Percentiles rank a stretch among this genome's conserved stretches.
Evolutionary conservation across 345 rosid species (phyloP).

Genomic region (Gossypium ekmanianum): DNA sequence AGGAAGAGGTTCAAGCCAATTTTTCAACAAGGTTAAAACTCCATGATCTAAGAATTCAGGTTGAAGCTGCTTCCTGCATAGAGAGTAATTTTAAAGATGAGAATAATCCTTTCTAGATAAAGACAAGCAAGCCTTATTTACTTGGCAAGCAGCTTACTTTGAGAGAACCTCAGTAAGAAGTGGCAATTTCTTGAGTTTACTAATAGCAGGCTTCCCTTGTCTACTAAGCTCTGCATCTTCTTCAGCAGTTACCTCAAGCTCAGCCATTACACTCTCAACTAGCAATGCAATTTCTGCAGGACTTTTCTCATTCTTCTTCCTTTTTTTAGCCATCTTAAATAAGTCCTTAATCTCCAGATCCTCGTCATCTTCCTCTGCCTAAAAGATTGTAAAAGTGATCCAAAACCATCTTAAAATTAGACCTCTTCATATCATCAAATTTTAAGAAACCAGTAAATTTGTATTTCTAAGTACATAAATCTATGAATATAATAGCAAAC

Average conservation of each 20-base stretch:
- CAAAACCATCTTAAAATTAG: neutral
- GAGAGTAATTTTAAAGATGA: constrained; percentile 12
- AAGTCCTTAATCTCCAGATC: constrained; percentile 81
- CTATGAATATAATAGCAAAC: neutral
- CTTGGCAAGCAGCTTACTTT: constrained; percentile 52
- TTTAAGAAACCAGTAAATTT: neutral
- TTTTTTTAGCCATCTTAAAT: constrained; percentile 83
- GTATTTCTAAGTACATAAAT: neutral
- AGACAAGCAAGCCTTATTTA: neutral
- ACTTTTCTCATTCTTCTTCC: constrained; percentile 79
- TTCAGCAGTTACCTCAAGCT: constrained; percentile 91
- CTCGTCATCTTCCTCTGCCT: constrained; percentile 94
- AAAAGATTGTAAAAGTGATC: neutral
- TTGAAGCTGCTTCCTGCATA: constrained; percentile 92
- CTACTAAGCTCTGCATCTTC: constrained; percentile 87
- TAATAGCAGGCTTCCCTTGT: constrained; percentile 83
- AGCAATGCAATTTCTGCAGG: constrained; percentile 84
- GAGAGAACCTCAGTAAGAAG: constrained; percentile 90
- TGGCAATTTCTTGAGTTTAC: constrained; percentile 87
- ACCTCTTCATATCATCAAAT: neutral
- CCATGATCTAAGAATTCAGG: constrained; percentile 90
- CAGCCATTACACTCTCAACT: constrained; percentile 95
- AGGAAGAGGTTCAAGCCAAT: constrained; percentile 99
- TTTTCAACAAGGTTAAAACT: constrained; percentile 75
- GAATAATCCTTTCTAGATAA: neutral